Conservation (phyloP, 148 eudicot genomes). For the Rhododendron simsii region DNA sequence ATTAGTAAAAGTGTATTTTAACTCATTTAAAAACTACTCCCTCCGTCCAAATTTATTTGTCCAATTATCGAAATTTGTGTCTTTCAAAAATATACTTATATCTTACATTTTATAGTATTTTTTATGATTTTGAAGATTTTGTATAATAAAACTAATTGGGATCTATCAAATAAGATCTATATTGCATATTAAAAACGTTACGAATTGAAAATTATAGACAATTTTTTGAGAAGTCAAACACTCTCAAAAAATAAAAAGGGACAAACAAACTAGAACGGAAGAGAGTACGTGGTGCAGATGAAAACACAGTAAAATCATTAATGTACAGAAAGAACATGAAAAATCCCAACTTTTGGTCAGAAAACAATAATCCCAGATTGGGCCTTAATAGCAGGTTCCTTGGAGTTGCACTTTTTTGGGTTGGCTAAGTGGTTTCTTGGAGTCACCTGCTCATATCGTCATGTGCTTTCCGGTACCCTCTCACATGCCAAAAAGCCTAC, state of each 20-base stretch:
- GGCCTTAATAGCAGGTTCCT: not conserved
- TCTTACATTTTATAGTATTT: too few species aligned
- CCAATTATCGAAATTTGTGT: too few species aligned
- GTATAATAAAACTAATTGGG: too few species aligned
- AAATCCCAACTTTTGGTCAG: not conserved
- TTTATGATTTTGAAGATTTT: too few species aligned
- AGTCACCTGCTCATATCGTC: not conserved
- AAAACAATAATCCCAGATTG: not conserved
- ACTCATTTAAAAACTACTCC: not conserved
- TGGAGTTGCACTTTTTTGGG: not conserved
- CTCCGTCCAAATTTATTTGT: too few species aligned
- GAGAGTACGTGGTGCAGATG: not conserved
- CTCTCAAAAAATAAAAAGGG: too few species aligned
- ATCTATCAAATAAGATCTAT: too few species aligned
- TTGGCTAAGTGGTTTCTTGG: not conserved
- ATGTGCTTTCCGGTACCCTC: not conserved
- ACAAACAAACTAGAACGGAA: too few species aligned
- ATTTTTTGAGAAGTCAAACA: too few species aligned
- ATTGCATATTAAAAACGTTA: too few species aligned
- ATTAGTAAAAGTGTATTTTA: not conserved
- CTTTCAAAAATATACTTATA: too few species aligned
- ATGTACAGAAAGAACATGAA: not conserved
- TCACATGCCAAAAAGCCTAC: not conserved
- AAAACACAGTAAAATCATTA: not conserved
- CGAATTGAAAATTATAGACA: too few species aligned